Evolutionary conservation across 768 basidiomycete genomes (phyloP).

Genomic region (Xerocomus potaroensis): DNA sequence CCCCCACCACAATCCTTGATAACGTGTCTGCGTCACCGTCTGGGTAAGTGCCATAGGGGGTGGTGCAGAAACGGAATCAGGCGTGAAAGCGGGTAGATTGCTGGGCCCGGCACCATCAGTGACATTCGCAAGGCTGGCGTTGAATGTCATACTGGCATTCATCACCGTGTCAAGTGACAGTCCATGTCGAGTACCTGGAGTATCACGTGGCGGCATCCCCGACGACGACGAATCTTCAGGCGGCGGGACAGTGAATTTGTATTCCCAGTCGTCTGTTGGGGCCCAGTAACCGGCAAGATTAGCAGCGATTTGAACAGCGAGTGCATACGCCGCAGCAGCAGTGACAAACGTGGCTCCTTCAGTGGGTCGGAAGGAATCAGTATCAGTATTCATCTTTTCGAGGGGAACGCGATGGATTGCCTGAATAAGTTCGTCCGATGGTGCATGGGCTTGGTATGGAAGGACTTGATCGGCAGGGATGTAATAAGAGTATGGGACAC

Average conservation of each 20-base stretch:
- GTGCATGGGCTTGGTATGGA: slow-evolving; percentile 70
- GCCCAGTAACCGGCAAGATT: slow-evolving; percentile 63
- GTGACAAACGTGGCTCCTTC: slow-evolving; percentile 37
- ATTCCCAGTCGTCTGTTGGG: slow-evolving; percentile 70
- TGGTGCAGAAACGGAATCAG: slow-evolving; percentile 14
- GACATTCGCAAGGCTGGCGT: slow-evolving; percentile 28
- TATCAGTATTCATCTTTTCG: slow-evolving; percentile 41
- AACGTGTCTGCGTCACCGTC: slow-evolving; percentile 49
- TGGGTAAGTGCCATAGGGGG: slow-evolving; percentile 23
- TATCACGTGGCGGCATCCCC: background rate
- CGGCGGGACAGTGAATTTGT: slow-evolving; percentile 44
- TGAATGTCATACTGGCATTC: slow-evolving; percentile 43
- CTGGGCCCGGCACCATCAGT: slow-evolving; percentile 4
- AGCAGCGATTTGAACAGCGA: slow-evolving; percentile 70
- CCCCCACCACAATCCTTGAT: slow-evolving; percentile 88
- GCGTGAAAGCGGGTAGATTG: background rate
- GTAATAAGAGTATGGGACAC: slow-evolving; percentile 44
- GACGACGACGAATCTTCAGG: slow-evolving; percentile 10
- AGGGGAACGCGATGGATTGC: slow-evolving; percentile 44
- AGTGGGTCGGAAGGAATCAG: slow-evolving; percentile 51
- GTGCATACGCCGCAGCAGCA: slow-evolving; percentile 58
- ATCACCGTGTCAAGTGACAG: slow-evolving; percentile 42
- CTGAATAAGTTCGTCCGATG: slow-evolving; percentile 47
- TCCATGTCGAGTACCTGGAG: slow-evolving; percentile 8
- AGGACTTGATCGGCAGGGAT: slow-evolving; percentile 57